Evolutionary conservation across 73 alveolate species (phyloP).

Genomic region (Paramecium primaurelia): DNA sequence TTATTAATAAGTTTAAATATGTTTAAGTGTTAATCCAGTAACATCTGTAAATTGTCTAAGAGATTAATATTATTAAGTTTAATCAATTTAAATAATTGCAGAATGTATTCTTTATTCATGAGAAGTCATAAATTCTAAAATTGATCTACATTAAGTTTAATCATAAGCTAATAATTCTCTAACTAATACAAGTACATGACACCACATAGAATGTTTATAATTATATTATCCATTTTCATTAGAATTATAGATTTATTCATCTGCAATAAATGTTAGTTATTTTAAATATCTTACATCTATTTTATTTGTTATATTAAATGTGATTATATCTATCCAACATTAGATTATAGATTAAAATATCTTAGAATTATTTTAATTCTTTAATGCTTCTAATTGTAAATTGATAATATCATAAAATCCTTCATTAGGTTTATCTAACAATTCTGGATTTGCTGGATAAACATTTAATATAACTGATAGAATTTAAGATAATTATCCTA

Average conservation of each 20-base stretch:
- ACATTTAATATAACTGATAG: not conserved
- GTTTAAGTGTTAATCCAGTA: constrained; percentile 17
- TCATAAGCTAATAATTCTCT: constrained; percentile 6
- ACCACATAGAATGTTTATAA: not conserved
- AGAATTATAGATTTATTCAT: not conserved
- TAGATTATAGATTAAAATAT: not conserved
- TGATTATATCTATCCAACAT: not conserved
- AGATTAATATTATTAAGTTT: not conserved
- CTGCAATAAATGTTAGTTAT: not conserved
- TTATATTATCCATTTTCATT: not conserved
- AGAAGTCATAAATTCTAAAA: not conserved
- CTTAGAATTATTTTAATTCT: not conserved
- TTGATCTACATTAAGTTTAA: not conserved
- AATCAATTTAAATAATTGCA: not conserved
- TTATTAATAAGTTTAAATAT: not conserved
- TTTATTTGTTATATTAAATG: not conserved
- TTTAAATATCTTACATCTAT: not conserved
- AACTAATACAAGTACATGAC: not conserved
- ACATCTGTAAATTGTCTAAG: not conserved
- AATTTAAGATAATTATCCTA: not conserved
- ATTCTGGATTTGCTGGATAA: not conserved
- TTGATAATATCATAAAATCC: not conserved
- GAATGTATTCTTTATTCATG: constrained; percentile 30
- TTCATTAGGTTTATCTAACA: not conserved
- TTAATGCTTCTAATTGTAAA: not conserved